A percentile compares a stretch with the other conserved stretches of the same genome.
phyloP scores from a whole-genome alignment of 352 stramenopile species.

The Phytophthora pisi region DNA sequence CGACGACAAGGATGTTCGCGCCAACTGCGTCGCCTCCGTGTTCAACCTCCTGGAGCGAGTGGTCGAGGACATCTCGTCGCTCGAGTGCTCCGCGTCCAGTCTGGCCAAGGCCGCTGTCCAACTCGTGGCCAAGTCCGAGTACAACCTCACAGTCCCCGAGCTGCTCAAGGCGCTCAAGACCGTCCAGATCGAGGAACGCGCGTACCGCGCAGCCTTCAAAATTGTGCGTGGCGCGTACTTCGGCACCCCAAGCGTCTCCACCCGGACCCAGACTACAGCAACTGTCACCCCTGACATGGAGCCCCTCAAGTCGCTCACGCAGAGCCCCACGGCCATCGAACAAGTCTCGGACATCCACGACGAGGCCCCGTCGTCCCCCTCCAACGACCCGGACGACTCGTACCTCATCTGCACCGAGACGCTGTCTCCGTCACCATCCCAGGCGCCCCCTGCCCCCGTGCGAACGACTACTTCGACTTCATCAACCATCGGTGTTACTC shows the following conservation, averaged over 20 bases:
- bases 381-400: conserved; percentile 21
- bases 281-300: conserved; percentile 26
- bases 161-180: conserved; percentile 30
- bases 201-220: conserved; percentile 43
- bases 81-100: conserved; percentile 47
- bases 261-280: conserved; percentile 19
- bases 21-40: conserved; percentile 41
- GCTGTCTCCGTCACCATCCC: conserved; percentile 39
- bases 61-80: conserved; percentile 39
- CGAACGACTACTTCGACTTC: conserved; percentile 22
- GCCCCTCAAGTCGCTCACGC: conserved; percentile 31
- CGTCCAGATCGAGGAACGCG: conserved; percentile 27
- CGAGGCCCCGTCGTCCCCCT: conserved; percentile 8
- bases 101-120: conserved; percentile 54
- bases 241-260: not conserved
- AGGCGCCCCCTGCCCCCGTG: conserved; percentile 21
- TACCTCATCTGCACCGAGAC: conserved; percentile 42
- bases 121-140: conserved; percentile 47
- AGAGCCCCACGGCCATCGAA: conserved; percentile 44
- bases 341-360: conserved; percentile 23
- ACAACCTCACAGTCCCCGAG: conserved; percentile 32
- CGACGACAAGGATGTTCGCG: conserved; percentile 19
- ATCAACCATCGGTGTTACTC: conserved; percentile 35
- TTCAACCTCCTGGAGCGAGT: conserved; percentile 49
- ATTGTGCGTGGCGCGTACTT: conserved; percentile 43